phyloP scores from a whole-genome alignment of 768 basidiomycete species.

The Russula compacta region DNA sequence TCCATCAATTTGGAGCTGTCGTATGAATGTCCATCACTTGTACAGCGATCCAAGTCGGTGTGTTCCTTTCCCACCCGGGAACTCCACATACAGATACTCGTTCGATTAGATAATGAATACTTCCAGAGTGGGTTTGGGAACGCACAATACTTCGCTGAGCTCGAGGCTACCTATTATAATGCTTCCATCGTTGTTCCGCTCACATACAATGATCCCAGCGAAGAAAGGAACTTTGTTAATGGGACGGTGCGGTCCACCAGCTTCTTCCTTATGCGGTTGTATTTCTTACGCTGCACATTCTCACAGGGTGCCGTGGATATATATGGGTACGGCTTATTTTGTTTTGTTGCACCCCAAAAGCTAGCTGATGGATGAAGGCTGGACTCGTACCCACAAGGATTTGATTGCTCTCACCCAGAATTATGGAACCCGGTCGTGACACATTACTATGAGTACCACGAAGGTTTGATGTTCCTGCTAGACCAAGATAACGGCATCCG shows the following conservation, averaged over 20 bases:
- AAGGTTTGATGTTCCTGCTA: constrained; percentile 21
- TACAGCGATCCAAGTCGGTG: constrained; percentile 50
- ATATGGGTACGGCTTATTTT: constrained; percentile 41
- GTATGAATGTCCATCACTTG: neutral
- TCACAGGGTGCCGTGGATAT: constrained; percentile 62
- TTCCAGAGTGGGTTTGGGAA: constrained; percentile 37
- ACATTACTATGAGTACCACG: constrained; percentile 59
- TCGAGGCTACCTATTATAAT: constrained; percentile 45
- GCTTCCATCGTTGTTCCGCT: constrained; percentile 58
- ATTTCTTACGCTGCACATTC: neutral
- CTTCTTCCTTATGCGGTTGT: neutral
- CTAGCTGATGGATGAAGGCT: constrained; percentile 1
- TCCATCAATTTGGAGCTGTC: neutral
- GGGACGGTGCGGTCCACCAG: constrained; percentile 42
- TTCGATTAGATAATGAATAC: constrained; percentile 64
- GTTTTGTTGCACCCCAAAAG: neutral
- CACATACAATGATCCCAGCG: constrained; percentile 64
- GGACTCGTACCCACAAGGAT: constrained; percentile 70
- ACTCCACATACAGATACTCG: neutral
- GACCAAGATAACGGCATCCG: neutral
- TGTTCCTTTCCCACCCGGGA: constrained; percentile 3
- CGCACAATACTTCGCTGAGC: constrained; percentile 52
- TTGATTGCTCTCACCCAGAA: constrained; percentile 70
- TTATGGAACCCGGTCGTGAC: constrained; percentile 56
- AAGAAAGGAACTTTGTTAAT: constrained; percentile 53